Evolutionary conservation across 306 rosid genomes (phyloP), one percentile per base, ranked within the genome.

Genomic region (Hylodesmum podocarpum): DNA sequence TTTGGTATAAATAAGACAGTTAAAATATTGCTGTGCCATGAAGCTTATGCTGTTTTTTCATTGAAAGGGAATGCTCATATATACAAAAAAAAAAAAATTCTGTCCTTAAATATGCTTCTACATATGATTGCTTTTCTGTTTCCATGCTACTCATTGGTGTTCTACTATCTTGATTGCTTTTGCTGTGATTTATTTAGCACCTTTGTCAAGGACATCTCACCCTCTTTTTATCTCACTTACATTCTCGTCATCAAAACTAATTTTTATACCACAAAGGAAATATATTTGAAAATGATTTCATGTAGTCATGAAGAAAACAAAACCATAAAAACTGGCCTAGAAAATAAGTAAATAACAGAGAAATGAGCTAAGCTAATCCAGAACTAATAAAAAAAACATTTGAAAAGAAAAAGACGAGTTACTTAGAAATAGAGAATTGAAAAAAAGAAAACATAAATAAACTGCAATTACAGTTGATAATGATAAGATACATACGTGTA

Each of bases 401-500:
- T 64, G 13, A 70, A 78, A 46, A 36, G 59, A 19, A 63, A 16
- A 28, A 2, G 28, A 31, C 11, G 69, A 16, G 28, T 33, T 36
- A 46, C 14, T 21, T 58, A 59, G 12, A 21, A 31, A 63, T 66
- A 36, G 24, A 59, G 49, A 12, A 13, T 43, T 37, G 11, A 0
- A 49, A 10, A 68, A 27, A 8, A 28, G 1, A 8, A 28, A 0
- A 36, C 33, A 64, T 54, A 19, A 3, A 22, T 15, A 33, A 16
- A 81, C 24, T 49, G 46, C 11, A 50, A 49, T 69, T 28, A 8
- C 19, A 19, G 12, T n/a, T 67, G 21, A 40, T 40, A 69, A 41
- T 34, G 50, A 75, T 21, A 59, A 58, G 70, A 71, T 40, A 86
- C 99, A 46, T 96, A 96, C 99, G 99, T 96, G 86, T 96, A 96